A percentile compares a stretch with the other conserved stretches of the same genome.
Evolutionary conservation across 768 basidiomycete genomes (phyloP).

Genomic region (Rhodotorula graminis): DNA sequence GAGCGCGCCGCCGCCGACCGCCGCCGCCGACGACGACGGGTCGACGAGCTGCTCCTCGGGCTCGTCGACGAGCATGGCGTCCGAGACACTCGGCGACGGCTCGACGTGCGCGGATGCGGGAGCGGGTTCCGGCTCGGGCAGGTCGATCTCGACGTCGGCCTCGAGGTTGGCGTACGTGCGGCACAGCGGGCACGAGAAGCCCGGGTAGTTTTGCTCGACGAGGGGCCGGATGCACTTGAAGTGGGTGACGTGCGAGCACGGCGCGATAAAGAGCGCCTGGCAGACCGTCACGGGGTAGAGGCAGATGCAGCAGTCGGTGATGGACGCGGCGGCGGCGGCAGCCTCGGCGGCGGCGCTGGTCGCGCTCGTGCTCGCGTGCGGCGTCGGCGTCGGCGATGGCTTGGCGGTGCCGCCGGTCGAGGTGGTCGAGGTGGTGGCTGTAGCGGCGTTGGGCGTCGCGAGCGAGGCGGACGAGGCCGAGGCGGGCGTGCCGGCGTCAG

Average conservation of each 20-base stretch:
- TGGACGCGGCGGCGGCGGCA: constrained; percentile 33
- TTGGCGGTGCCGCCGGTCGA: not conserved
- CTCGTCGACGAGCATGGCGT: not conserved
- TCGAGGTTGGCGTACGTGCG: constrained; percentile 92
- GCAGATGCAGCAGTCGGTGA: constrained; percentile 85
- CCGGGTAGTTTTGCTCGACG: constrained; percentile 78
- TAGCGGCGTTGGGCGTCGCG: not conserved
- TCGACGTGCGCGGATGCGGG: not conserved
- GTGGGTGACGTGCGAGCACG: constrained; percentile 84
- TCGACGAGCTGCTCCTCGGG: not conserved
- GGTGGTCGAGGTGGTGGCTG: not conserved
- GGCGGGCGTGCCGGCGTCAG: constrained; percentile 12
- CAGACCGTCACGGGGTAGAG: constrained; percentile 85
- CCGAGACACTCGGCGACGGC: too few species aligned
- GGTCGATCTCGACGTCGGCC: constrained; percentile 80
- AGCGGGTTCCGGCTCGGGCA: constrained; percentile 24
- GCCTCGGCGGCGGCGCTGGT: not conserved
- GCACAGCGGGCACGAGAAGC: constrained; percentile 92
- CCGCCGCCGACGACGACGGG: too few species aligned
- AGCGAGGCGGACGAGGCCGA: constrained; percentile 1
- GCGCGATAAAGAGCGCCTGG: constrained; percentile 94
- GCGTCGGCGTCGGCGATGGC: constrained; percentile 5
- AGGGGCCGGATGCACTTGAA: constrained; percentile 95
- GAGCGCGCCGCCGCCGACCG: too few species aligned
- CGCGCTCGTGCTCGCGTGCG: not conserved